Base-by-base conservation (phyloP, 306 rosid species). In the Prunus fruticosa region DNA sequence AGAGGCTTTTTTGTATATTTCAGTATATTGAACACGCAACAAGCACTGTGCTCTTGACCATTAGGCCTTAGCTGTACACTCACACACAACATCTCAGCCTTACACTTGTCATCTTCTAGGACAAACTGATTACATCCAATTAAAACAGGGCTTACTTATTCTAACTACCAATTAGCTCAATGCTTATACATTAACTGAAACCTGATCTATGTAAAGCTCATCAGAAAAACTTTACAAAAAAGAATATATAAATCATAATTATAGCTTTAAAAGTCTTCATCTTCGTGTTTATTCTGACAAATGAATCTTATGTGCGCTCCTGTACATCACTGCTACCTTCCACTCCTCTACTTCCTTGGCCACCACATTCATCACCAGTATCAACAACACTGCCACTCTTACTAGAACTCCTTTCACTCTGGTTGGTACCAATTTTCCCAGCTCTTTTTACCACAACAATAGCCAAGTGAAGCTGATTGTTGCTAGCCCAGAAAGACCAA, bases 401-500 rank as follows among this genome's bases (percentile, higher is more conserved):
- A 34, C 41, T 34, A 34, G 41, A 34, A 34, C 56, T 51, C 56
- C 56, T 2, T 16, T 7, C 14, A 56, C 61, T 56, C 61, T 56
- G 14, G n/a, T 19, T 56, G 25, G 5, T 10, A 20, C 61, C 41
- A 34, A 6, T 6, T 19, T 58, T 15, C 20, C 4, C 22, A 0
- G 12, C 63, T 60, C 41, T 52, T 18, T 19, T 4, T 5, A n/a
- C n/a, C 50, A 71, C n/a, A 30, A 52, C 64, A 52, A 52, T 3
- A 11, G 75, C 64, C 41, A 52, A 32, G 75, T 71, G 49, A 19
- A 71, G 75, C 13, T 32, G 56, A 43, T 52, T 52, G 20, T 16
- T 38, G 3, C 19, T 58, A 11, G 41, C 75, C 45, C 64, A 9
- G 16, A 52, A 71, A 6, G 50, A 71, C 75, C 75, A 71, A 52